Evolutionary conservation across 2,329 filamentous ascomycete genomes (phyloP).

Genomic region (Trichoderma asperellum): DNA sequence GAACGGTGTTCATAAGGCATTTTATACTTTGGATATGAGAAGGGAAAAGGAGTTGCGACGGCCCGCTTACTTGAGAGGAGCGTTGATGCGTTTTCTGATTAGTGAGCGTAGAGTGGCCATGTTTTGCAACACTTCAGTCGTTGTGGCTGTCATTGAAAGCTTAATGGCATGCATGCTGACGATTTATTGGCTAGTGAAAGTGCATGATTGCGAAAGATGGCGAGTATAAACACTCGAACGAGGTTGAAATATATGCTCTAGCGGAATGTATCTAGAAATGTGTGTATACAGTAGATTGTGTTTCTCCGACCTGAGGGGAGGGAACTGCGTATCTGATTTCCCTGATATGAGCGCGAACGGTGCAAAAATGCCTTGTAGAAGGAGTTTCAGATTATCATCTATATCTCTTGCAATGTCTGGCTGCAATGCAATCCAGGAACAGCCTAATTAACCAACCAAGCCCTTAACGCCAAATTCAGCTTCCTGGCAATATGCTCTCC

Average conservation of each 20-base stretch:
- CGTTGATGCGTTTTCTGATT: background rate
- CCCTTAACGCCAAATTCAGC: slow-evolving; percentile 22
- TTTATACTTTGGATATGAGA: background rate
- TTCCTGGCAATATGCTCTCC: background rate
- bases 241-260: background rate
- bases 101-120: slow-evolving; percentile 1
- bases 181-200: background rate
- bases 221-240: background rate
- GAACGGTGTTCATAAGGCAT: background rate
- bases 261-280: background rate
- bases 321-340: background rate
- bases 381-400: background rate
- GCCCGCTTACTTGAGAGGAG: background rate
- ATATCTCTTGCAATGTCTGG: background rate
- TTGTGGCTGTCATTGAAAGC: background rate
- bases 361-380: background rate
- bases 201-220: background rate
- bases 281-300: background rate
- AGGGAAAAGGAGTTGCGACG: background rate
- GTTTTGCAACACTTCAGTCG: background rate
- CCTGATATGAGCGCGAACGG: background rate
- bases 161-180: background rate
- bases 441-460: background rate
- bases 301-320: background rate
- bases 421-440: background rate